Conservation (phyloP, 2,329 filamentous ascomycete genomes). For the Decorospora gaudefroyi region DNA sequence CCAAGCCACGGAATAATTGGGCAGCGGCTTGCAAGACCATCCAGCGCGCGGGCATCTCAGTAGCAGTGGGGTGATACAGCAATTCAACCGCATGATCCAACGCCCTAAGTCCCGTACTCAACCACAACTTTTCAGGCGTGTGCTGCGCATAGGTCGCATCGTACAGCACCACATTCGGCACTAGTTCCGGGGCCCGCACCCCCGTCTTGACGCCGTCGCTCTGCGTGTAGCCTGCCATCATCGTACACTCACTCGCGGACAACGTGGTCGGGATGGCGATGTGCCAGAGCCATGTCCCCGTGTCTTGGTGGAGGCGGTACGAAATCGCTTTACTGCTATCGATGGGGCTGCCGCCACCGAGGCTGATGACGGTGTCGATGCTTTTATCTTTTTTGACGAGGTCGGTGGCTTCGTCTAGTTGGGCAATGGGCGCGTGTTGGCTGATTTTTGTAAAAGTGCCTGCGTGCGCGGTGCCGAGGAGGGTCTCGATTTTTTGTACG, state of each 20-base stretch:
- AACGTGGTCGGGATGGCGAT: conserved; percentile 50
- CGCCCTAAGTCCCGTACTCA: conserved; percentile 58
- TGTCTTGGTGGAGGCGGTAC: conserved; percentile 43
- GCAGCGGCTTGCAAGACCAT: conserved; percentile 53
- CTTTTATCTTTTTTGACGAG: conserved; percentile 51
- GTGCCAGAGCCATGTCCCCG: conserved; percentile 44
- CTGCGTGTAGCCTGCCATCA: conserved; percentile 58
- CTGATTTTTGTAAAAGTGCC: conserved; percentile 61
- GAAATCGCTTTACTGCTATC: conserved; percentile 51
- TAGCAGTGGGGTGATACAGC: conserved; percentile 58
- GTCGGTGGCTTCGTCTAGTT: conserved; percentile 58
- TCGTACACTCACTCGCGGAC: conserved; percentile 60
- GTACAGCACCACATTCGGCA: conserved; percentile 58
- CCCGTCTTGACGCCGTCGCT: conserved; percentile 57
- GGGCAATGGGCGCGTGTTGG: conserved; percentile 60
- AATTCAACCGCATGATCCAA: conserved; percentile 62
- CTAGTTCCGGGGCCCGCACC: conserved; percentile 51
- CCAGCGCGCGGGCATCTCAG: conserved; percentile 57
- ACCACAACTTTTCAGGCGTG: conserved; percentile 57
- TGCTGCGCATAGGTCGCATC: conserved; percentile 57
- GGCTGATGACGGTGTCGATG: conserved; percentile 60
- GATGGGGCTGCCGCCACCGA: conserved; percentile 61
- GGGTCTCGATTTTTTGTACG: conserved; percentile 56
- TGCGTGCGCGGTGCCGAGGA: conserved; percentile 55
- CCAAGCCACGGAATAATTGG: conserved; percentile 55